Evolutionary conservation across 2,329 filamentous ascomycete genomes (phyloP).

Genomic region (Penicillium sp.): DNA sequence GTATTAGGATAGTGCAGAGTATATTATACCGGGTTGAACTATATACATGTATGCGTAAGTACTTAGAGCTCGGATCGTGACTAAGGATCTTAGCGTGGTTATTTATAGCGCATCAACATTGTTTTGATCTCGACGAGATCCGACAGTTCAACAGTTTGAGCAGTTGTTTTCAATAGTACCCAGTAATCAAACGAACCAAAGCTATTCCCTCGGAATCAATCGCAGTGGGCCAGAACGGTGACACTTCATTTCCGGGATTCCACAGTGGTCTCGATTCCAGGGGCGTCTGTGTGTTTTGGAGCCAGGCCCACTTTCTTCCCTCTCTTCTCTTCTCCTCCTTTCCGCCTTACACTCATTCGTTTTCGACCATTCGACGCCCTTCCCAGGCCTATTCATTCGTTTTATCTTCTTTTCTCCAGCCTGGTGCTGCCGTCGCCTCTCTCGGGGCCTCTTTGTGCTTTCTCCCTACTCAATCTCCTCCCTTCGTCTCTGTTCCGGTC

Average conservation of each 20-base stretch:
- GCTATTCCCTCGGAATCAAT: not conserved
- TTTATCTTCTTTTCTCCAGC: conserved; percentile 20
- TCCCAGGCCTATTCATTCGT: conserved; percentile 13
- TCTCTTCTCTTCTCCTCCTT: conserved; percentile 10
- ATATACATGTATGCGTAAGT: too few relatives aligned
- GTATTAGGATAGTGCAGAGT: not conserved
- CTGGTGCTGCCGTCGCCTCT: conserved; percentile 24
- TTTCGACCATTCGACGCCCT: conserved; percentile 8
- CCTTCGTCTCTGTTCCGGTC: not conserved
- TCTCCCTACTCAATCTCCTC: conserved; percentile 4
- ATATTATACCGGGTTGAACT: not conserved
- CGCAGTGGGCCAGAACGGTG: conserved; percentile 3
- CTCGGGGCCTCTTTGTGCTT: conserved; percentile 7
- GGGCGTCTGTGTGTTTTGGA: conserved; percentile 12
- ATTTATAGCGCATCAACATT: conserved; percentile 5
- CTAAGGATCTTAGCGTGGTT: not conserved
- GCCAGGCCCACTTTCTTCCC: conserved; percentile 10
- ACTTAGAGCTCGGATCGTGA: conserved; percentile 1
- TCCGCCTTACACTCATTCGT: conserved; percentile 4
- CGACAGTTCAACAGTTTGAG: too few relatives aligned
- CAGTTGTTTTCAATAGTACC: too few relatives aligned
- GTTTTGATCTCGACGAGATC: too few relatives aligned
- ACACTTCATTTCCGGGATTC: conserved; percentile 9
- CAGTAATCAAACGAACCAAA: not conserved
- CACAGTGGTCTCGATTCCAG: conserved; percentile 21